Evolutionary conservation across 1,284 basidiomycete genomes (phyloP), one percentile per base, ranked within the genome.

Genomic region (Paramarasmius palmivorus): DNA sequence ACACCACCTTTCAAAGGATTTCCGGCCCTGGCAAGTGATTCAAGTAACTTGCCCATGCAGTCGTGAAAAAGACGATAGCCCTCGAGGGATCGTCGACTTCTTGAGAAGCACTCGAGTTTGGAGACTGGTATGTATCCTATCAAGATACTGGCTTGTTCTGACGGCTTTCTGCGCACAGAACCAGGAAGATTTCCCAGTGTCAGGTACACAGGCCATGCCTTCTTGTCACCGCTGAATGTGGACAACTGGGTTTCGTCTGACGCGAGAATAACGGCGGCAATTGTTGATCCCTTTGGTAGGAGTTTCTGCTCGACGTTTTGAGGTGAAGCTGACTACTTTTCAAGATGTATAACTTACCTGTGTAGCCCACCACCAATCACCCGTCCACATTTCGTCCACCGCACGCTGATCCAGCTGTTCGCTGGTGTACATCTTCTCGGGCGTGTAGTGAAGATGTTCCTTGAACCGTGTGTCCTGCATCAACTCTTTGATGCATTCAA

Each of bases 191-290:
- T 77, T 0, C 72, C 73, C 2, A 75, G 62, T 0, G 66, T 72
- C 2, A 74, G 12, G 65, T 61, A 73, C 4, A 73, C 66, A 2
- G 71, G 71, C 63, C 65, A 73, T 15, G 71, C 73, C 3, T 50
- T 51, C 44, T 72, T 71, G 49, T 73, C 65, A 1, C 72, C 71
- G n/a, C 65, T 62, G 56, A 73, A 69, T 2, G 51, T 54, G 9
- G 73, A 65, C 9, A 76, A 63, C 6, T 64, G 60, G 1, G 73
- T 77, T 55, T 76, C 73, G 55, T 76, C 71, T 0, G 73, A 70
- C 3, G 70, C 60, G 0, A 76, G 54, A 25, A 77, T 75, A 2
- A 75, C 39, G 0, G 71, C 70, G 2, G 61, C 61, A 29, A 75
- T 57, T 2, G 68, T 70, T 3, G 64, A 64, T 15, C 66, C 68